Conservation (phyloP, 208 protist species). For the Leishmania martiniquensis region DNA sequence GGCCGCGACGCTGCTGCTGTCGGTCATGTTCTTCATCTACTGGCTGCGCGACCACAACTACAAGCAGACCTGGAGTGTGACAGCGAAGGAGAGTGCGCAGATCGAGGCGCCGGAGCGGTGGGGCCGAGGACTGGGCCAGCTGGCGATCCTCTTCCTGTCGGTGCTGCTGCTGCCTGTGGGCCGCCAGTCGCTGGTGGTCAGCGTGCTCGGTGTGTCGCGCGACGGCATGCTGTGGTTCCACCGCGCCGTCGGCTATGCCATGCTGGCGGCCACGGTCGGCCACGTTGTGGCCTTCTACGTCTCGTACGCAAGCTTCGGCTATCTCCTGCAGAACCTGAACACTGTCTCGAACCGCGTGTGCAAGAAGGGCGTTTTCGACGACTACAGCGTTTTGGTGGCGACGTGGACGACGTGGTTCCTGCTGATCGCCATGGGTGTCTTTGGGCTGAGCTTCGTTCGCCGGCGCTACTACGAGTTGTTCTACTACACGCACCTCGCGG, state of each 20-base stretch:
- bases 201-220: slow-evolving; percentile 51
- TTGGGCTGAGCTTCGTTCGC: slow-evolving; percentile 45
- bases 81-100: not conserved
- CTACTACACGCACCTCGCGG: slow-evolving; percentile 66
- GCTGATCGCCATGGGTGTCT: slow-evolving; percentile 53
- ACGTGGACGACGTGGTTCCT: slow-evolving; percentile 43
- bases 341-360: slow-evolving; percentile 19
- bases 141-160: slow-evolving; percentile 59
- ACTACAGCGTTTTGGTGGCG: slow-evolving; percentile 51
- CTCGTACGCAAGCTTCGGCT: slow-evolving; percentile 23
- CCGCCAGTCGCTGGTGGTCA: slow-evolving; percentile 53
- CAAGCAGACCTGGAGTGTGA: slow-evolving; percentile 26
- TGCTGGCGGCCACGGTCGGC: slow-evolving; percentile 31
- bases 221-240: slow-evolving; percentile 65
- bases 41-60: slow-evolving; percentile 75
- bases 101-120: slow-evolving; percentile 36
- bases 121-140: slow-evolving; percentile 55
- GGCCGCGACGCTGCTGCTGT: slow-evolving; percentile 33
- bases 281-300: slow-evolving; percentile 37
- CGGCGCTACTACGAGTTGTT: slow-evolving; percentile 70
- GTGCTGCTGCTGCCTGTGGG: slow-evolving; percentile 59
- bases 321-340: slow-evolving; percentile 35
- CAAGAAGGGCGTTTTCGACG: slow-evolving; percentile 19
- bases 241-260: slow-evolving; percentile 42
- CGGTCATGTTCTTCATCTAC: slow-evolving; percentile 56